phyloP scores from a whole-genome alignment of 1,284 basidiomycete genomes.

The Blastosporella zonata region DNA sequence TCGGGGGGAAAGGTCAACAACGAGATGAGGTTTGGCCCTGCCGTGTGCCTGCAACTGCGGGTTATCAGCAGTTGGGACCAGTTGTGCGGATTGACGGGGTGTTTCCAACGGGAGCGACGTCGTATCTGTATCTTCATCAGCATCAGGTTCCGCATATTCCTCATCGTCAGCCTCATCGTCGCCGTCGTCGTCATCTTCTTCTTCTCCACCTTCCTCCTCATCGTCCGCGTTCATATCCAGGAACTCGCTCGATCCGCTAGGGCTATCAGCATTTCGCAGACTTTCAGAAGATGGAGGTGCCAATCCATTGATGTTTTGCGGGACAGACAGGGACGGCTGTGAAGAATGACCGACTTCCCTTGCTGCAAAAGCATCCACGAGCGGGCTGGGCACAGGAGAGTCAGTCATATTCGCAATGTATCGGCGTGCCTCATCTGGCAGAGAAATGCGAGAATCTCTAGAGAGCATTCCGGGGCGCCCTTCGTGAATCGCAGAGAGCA shows the following conservation, averaged over 20 bases:
- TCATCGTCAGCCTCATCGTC: slow-evolving; percentile 26
- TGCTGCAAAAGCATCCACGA: slow-evolving; percentile 34
- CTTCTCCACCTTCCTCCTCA: slow-evolving; percentile 35
- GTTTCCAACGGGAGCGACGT: slow-evolving; percentile 12
- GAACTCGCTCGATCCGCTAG: slow-evolving; percentile 45
- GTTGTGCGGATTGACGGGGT: slow-evolving; percentile 19
- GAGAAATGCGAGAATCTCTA: slow-evolving; percentile 59
- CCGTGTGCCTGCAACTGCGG: slow-evolving; percentile 12
- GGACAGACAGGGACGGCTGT: slow-evolving; percentile 16
- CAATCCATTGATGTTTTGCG: slow-evolving; percentile 5
- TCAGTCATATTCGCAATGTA: slow-evolving; percentile 68
- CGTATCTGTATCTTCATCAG: slow-evolving; percentile 13
- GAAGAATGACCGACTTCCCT: slow-evolving; percentile 18
- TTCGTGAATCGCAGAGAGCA: slow-evolving; percentile 27
- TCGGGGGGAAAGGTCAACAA: slow-evolving; percentile 40
- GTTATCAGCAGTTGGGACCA: slow-evolving; percentile 10
- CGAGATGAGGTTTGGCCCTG: slow-evolving; percentile 29
- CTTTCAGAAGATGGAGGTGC: slow-evolving; percentile 7
- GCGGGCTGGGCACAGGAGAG: slow-evolving; percentile 56
- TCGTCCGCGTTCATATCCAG: slow-evolving; percentile 59
- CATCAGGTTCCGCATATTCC: slow-evolving; percentile 17
- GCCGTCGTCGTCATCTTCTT: slow-evolving; percentile 36
- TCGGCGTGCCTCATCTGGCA: slow-evolving; percentile 70
- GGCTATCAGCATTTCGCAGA: slow-evolving; percentile 15
- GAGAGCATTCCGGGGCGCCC: slow-evolving; percentile 27